Conservation (phyloP, 164 flowering plant genomes). For the Buxus sempervirens region DNA sequence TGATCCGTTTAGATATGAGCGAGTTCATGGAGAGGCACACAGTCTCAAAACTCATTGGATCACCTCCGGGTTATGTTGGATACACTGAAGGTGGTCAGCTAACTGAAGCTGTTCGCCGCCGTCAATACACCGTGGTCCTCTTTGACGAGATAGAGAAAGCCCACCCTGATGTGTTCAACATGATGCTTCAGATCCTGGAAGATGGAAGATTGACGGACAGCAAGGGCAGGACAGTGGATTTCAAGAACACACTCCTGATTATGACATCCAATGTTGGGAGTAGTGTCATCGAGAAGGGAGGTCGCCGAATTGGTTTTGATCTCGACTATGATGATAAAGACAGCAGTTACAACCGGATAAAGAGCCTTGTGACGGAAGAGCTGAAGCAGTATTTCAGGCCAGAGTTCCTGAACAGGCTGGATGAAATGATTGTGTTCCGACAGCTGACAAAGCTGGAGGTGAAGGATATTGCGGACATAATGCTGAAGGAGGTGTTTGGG, state of each 20-base stretch:
- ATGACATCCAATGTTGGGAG: slow-evolving; percentile 38
- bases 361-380: slow-evolving; percentile 22
- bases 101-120: slow-evolving; percentile 30
- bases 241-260: slow-evolving; percentile 31
- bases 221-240: slow-evolving; percentile 34
- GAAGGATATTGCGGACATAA: slow-evolving; percentile 28
- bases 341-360: slow-evolving; percentile 19
- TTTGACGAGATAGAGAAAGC: slow-evolving; percentile 44
- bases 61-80: slow-evolving; percentile 41
- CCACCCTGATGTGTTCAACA: slow-evolving; percentile 30
- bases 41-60: slow-evolving; percentile 22
- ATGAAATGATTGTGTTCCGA: slow-evolving; percentile 33
- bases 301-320: slow-evolving; percentile 21
- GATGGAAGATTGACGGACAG: slow-evolving; percentile 35
- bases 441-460: slow-evolving; percentile 22
- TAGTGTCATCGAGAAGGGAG: slow-evolving; percentile 18
- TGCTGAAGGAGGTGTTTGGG: slow-evolving; percentile 23
- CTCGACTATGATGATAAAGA: slow-evolving; percentile 15
- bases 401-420: slow-evolving; percentile 35
- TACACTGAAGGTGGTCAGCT: slow-evolving; percentile 34
- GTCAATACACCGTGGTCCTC: slow-evolving; percentile 28
- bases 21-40: slow-evolving; percentile 26
- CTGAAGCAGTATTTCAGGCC: slow-evolving; percentile 28
- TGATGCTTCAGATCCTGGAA: slow-evolving; percentile 37
- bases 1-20: slow-evolving; percentile 46